Conservation (phyloP, 1,284 basidiomycete species). For the Microbotryum lychnidis-dioicae region DNA sequence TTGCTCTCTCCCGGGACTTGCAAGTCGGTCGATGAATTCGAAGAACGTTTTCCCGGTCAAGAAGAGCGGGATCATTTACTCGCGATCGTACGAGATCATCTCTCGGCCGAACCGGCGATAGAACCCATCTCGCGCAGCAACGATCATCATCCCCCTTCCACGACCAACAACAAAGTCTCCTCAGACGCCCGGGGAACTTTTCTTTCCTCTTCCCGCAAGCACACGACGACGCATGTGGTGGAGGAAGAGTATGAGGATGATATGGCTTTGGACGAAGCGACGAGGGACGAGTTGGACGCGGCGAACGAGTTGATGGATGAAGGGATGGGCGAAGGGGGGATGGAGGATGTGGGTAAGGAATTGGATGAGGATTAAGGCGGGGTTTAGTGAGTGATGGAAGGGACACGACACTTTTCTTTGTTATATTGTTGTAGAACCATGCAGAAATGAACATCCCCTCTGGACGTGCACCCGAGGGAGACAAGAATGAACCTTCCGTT, state of each 20-base stretch:
- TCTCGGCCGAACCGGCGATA: slow-evolving; percentile 1
- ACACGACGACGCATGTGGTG: slow-evolving; percentile 37
- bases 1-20: not conserved
- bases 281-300: slow-evolving; percentile 36
- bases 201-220: slow-evolving; percentile 37
- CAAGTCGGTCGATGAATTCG: slow-evolving; percentile 82
- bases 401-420: no score
- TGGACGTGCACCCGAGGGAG: no score
- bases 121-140: not conserved
- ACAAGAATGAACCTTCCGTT: no score
- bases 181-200: slow-evolving; percentile 17
- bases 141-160: not conserved
- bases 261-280: slow-evolving; percentile 33
- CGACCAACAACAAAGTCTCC: not conserved
- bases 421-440: no score
- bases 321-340: slow-evolving; percentile 30
- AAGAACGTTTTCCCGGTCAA: slow-evolving; percentile 58
- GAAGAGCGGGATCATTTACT: slow-evolving; percentile 65
- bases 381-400: no score
- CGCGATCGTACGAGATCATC: slow-evolving; percentile 45
- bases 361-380: slow-evolving; percentile 11
- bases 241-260: slow-evolving; percentile 34
- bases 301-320: slow-evolving; percentile 37
- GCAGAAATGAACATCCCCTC: no score
- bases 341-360: slow-evolving; percentile 32